These are phyloP conservation scores for Corynascus novoguineensis DNA, from an alignment of 495 filamentous ascomycete species.

Conservation along the genomic window DNA sequence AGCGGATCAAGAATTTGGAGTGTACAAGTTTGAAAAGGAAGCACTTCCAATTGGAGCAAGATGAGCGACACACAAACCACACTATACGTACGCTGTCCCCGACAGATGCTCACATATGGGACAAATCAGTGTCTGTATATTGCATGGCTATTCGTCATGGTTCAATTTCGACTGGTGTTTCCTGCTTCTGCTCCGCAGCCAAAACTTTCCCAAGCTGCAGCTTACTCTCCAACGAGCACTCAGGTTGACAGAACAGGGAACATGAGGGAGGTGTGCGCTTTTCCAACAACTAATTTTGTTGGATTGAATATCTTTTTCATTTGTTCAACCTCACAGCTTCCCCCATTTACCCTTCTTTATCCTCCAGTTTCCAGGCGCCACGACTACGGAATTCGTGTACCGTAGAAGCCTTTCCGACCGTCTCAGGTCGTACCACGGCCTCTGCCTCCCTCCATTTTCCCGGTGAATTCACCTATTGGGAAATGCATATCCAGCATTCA, in stretches of 20 bases:
- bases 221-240: neutral
- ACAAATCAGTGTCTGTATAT: no score
- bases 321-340: neutral
- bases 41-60: no score
- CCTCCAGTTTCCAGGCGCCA: neutral
- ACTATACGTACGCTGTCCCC: no score
- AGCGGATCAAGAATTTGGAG: no score
- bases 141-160: no score
- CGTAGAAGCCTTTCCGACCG: neutral
- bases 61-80: no score
- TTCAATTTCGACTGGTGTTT: neutral
- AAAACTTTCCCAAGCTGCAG: neutral
- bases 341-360: neutral
- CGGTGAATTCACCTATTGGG: slow-evolving; percentile 1
- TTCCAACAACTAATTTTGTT: neutral
- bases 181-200: neutral
- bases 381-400: slow-evolving; percentile 2
- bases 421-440: neutral
- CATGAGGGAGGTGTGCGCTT: neutral
- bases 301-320: neutral
- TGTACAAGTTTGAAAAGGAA: no score
- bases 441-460: neutral
- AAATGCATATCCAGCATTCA: neutral
- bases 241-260: neutral
- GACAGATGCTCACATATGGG: no score